These are phyloP conservation scores for Coelastrella sp. DNA, from an alignment of 139 green algal species.

Conservation along the genomic window DNA sequence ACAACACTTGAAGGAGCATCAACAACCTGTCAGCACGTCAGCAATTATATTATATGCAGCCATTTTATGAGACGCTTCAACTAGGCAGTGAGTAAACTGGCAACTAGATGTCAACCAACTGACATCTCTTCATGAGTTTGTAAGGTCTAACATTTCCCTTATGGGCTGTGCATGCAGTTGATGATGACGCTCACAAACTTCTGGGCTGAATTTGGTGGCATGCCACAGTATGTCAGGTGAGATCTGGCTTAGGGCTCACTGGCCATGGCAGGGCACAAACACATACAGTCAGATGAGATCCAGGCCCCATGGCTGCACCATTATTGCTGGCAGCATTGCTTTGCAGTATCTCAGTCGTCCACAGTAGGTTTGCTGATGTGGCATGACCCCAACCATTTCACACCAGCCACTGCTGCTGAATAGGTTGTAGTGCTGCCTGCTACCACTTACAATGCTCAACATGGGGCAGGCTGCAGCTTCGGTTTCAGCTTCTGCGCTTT, in stretches of 20 bases:
- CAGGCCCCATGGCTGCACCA: no score
- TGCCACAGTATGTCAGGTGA: constrained; percentile 82
- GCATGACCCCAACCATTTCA: no score
- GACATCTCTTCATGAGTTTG: background rate
- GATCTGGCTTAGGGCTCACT: background rate
- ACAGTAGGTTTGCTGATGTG: no score
- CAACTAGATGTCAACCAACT: background rate
- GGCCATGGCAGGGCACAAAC: no score
- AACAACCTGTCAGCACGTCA: background rate
- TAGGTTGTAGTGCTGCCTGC: background rate
- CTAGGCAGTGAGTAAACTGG: no score
- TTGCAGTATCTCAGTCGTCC: no score
- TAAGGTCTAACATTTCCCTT: no score
- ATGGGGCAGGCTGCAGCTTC: background rate
- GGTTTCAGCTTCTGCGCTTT: background rate
- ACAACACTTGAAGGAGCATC: no score
- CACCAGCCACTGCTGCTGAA: background rate
- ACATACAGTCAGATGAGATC: background rate
- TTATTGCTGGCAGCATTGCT: no score
- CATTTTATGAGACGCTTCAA: background rate
- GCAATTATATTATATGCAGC: no score
- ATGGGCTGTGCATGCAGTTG: constrained; percentile 44
- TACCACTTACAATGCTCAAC: background rate
- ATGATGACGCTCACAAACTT: constrained; percentile 81
- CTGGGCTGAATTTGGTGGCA: constrained; percentile 84